Base-by-base conservation (phyloP, 2,329 filamentous ascomycete species). In the Aspergillus tamarii region DNA sequence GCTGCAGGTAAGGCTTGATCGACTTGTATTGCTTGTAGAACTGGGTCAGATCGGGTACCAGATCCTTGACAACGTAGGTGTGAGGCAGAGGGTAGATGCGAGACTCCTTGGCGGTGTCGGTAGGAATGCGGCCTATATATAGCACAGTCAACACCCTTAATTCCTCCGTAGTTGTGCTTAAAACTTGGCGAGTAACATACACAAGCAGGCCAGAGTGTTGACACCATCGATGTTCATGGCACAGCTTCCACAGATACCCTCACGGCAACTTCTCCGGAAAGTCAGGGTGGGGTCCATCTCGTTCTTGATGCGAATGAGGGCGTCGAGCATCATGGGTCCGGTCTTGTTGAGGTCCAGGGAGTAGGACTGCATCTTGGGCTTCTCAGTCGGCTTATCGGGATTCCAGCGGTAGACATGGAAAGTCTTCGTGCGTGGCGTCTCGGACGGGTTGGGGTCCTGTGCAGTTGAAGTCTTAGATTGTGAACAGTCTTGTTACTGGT, bases 1-100 rank as follows among this genome's bases (percentile, higher is more conserved):
- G 89, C 85, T 98, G 95, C 60, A 99, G 89, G 81, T 97, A 99
- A 50, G 95, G 95, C 89, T 98, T 96, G 84, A 99, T 97, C 19
- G 94, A 97, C 84, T 97, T 97, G 88, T 99, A 99, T 86, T 99
- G 95, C 88, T 98, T 98, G 89, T 99, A 99, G 85, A 99, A 98
- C 77, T 95, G 91, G 67, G 95, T 99, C 84, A 99, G 85, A 79
- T 99, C 95, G 64, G 95, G 94, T 39, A 99, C 95, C 67, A 99
- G 89, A 80, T 99, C 95, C 88, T 98, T 99, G 83, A 99, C 94
- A 72, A 99, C 92, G 83, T 97, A 99, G 81, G 94, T 97, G 84
- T 99, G 95, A 74, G 95, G 95, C 71, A 99, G 87, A 66, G 95
- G 95, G 85, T 99, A 99, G 81, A 99, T 94, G 84, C 96, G 94